These are phyloP conservation scores for Suillus hirtellus DNA, from an alignment of 768 basidiomycete genomes.

Conservation along the genomic window DNA sequence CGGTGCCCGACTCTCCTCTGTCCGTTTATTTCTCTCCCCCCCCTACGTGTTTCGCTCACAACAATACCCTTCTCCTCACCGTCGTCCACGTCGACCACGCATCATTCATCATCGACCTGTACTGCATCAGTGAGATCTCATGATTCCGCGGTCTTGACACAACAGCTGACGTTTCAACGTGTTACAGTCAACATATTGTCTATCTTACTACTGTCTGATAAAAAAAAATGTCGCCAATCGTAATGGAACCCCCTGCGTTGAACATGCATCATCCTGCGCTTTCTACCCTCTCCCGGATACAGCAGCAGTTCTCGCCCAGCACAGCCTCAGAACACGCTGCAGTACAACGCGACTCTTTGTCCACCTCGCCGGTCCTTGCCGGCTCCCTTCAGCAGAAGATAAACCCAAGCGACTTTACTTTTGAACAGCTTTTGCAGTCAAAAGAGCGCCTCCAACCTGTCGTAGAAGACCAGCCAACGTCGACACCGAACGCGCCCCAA, in stretches of 20 bases:
- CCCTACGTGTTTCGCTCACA: constrained; percentile 9
- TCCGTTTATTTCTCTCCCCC: constrained; percentile 26
- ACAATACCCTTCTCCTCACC: constrained; percentile 4
- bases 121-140: constrained; percentile 1
- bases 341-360: constrained; percentile 11
- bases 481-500: constrained; percentile 21
- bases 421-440: constrained; percentile 32
- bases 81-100: constrained; percentile 9
- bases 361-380: constrained; percentile 22
- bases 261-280: constrained; percentile 49
- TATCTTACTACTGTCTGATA: constrained; percentile 30
- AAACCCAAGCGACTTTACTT: constrained; percentile 30
- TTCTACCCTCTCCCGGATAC: constrained; percentile 47
- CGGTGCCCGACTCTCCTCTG: constrained; percentile 21
- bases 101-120: not conserved
- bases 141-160: not conserved
- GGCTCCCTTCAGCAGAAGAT: constrained; percentile 33
- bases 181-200: constrained; percentile 22
- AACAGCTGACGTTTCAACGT: not conserved
- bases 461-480: constrained; percentile 21
- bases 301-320: constrained; percentile 43
- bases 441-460: constrained; percentile 29
- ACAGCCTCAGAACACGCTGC: constrained; percentile 23
- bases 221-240: constrained; percentile 55
- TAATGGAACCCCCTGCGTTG: constrained; percentile 54